phyloP scores from a whole-genome alignment of 2,329 filamentous ascomycete species.

The Claviceps paspali region DNA sequence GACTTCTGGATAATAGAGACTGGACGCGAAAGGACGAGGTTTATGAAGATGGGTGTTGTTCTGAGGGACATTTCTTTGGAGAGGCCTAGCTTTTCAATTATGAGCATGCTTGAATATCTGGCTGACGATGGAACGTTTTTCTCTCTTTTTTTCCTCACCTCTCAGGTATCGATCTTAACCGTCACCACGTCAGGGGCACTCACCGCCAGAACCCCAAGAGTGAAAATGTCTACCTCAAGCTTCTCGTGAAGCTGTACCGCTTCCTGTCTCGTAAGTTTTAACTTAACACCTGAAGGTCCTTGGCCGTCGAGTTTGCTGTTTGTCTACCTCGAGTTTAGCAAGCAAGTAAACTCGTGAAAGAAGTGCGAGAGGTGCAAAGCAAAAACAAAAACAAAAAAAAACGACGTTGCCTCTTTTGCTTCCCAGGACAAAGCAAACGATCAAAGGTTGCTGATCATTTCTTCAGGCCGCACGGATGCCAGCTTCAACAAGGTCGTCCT shows the following conservation, averaged over 20 bases:
- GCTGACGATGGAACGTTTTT: slow-evolving; percentile 40
- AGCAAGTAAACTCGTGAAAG: no score
- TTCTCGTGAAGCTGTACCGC: slow-evolving; percentile 96
- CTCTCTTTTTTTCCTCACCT: slow-evolving; percentile 13
- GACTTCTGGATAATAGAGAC: not conserved
- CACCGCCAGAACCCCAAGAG: slow-evolving; percentile 95
- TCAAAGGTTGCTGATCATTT: slow-evolving; percentile 4
- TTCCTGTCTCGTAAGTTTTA: slow-evolving; percentile 85
- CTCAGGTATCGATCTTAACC: slow-evolving; percentile 57
- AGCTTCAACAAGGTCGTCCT: slow-evolving; percentile 99
- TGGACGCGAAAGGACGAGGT: not conserved
- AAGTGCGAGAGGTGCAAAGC: not conserved
- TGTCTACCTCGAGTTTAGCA: no score
- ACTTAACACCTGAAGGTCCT: no score
- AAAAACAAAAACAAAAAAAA: not conserved
- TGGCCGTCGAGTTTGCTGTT: no score
- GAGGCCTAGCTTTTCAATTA: slow-evolving; percentile 15
- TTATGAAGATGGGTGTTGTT: not conserved
- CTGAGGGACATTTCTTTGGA: not conserved
- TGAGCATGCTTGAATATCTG: slow-evolving; percentile 49
- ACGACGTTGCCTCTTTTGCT: not conserved
- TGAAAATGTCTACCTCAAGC: slow-evolving; percentile 94
- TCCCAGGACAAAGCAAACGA: no score
- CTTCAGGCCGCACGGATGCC: slow-evolving; percentile 81
- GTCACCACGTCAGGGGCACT: slow-evolving; percentile 52